These are phyloP conservation scores for Colletotrichum cereale DNA, from an alignment of 2,329 filamentous ascomycete genomes.

Conservation along the genomic window DNA sequence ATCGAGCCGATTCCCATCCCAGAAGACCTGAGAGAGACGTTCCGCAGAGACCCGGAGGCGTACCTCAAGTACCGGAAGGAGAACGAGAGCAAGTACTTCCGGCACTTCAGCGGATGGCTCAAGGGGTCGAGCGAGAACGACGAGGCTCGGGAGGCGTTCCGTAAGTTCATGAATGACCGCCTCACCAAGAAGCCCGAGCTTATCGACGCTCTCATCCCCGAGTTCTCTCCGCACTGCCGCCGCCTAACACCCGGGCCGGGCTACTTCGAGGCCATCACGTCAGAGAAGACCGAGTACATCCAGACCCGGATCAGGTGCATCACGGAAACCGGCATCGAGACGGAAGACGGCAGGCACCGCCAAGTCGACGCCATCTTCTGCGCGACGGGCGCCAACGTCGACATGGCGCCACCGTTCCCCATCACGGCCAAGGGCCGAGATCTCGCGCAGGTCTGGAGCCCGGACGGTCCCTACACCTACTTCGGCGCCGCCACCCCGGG, in stretches of 20 bases:
- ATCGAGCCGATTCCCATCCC: conserved; percentile 68
- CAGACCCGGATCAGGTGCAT: conserved; percentile 68
- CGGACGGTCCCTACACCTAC: conserved; percentile 74
- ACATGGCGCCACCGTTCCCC: conserved; percentile 70
- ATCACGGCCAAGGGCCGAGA: conserved; percentile 68
- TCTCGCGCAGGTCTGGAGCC: conserved; percentile 68
- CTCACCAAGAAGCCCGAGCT: conserved; percentile 68
- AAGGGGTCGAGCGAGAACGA: conserved; percentile 64
- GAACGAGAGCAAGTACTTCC: conserved; percentile 73
- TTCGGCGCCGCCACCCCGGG: conserved; percentile 72
- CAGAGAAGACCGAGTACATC: conserved; percentile 73
- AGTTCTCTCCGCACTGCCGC: conserved; percentile 74
- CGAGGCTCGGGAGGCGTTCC: conserved; percentile 60
- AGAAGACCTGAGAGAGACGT: conserved; percentile 65
- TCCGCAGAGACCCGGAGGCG: conserved; percentile 68
- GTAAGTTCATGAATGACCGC: conserved; percentile 65
- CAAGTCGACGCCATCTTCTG: conserved; percentile 76
- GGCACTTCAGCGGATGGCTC: conserved; percentile 67
- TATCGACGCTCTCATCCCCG: conserved; percentile 67
- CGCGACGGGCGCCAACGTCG: conserved; percentile 74
- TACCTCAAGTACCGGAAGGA: conserved; percentile 72
- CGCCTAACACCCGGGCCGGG: conserved; percentile 75
- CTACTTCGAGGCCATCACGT: conserved; percentile 73
- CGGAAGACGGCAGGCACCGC: conserved; percentile 66
- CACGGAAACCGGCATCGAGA: conserved; percentile 70